Conservation (phyloP, 257 asterid genomes). For the Solanum microdontum region DNA sequence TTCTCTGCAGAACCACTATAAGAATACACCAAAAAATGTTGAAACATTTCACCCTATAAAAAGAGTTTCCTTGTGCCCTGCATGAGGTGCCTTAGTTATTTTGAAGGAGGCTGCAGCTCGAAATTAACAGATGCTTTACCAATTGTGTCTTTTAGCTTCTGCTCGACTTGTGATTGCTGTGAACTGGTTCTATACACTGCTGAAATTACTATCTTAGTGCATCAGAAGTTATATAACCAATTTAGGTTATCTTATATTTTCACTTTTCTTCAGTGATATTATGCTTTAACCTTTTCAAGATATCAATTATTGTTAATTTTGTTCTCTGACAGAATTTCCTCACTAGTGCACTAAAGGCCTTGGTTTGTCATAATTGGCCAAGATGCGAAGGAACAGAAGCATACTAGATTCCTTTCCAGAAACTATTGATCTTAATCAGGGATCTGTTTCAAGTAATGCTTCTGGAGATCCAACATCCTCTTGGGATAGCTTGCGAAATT, state of each 20-base stretch:
- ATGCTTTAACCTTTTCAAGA: neutral
- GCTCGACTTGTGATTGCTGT: neutral
- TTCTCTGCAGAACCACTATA: neutral
- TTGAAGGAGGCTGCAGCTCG: neutral
- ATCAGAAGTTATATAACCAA: neutral
- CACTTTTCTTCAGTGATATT: neutral
- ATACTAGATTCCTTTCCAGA: constrained; percentile 62
- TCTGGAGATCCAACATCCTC: constrained; percentile 37
- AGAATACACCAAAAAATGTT: neutral
- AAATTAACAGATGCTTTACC: neutral
- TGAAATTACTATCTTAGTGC: neutral
- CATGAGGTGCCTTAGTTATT: neutral
- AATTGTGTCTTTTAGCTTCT: neutral
- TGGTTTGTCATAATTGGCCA: neutral
- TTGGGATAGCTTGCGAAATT: constrained; percentile 41
- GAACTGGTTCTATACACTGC: neutral
- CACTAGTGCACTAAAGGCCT: neutral
- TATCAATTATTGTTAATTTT: neutral
- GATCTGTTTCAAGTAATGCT: constrained; percentile 38
- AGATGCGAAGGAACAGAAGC: constrained; percentile 64
- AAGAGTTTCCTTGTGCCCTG: neutral
- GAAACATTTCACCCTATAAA: neutral
- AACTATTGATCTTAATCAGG: constrained; percentile 66
- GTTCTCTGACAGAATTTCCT: neutral
- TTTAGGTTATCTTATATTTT: neutral